phyloP scores from a whole-genome alignment of 495 filamentous ascomycete species.

The Neurospora sp. region DNA sequence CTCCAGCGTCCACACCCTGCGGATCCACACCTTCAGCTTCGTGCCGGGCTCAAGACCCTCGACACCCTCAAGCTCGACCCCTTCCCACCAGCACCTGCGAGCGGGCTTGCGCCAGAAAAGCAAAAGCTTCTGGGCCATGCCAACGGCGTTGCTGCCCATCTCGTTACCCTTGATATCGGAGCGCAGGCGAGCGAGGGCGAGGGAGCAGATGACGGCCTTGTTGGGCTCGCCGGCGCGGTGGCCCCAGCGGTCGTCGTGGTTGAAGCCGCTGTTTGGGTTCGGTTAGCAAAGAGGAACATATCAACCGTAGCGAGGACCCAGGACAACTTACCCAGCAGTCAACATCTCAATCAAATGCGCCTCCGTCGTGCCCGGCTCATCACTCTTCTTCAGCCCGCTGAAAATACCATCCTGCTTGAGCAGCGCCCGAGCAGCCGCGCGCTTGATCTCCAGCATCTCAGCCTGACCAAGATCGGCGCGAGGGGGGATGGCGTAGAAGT shows the following conservation, averaged over 20 bases:
- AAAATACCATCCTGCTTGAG: conserved; percentile 94
- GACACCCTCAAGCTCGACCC: conserved; percentile 81
- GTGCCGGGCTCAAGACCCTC: conserved; percentile 71
- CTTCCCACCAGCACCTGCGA: conserved; percentile 97
- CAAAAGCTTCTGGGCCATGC: conserved; percentile 97
- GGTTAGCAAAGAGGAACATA: too few species aligned
- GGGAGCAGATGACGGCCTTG: conserved; percentile 95
- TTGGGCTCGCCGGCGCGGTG: conserved; percentile 92
- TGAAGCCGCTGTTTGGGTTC: conserved; percentile 63
- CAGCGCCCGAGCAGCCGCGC: conserved; percentile 77
- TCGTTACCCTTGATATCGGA: conserved; percentile 81
- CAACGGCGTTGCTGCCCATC: conserved; percentile 69
- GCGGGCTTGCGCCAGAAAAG: conserved; percentile 98
- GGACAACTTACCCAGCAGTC: conserved; percentile 71
- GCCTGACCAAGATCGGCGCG: conserved; percentile 68
- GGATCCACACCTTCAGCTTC: conserved; percentile 93
- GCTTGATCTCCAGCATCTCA: conserved; percentile 95
- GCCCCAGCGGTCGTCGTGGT: conserved; percentile 89
- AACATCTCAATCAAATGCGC: conserved; percentile 99
- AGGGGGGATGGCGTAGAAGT: conserved; percentile 97
- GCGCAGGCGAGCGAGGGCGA: conserved; percentile 83
- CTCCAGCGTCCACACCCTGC: conserved; percentile 96
- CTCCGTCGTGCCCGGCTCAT: conserved; percentile 92
- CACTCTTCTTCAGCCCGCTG: conserved; percentile 84
- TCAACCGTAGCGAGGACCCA: too few species aligned